A percentile compares a stretch with the other conserved stretches of the same genome.
Evolutionary conservation across 2,329 filamentous ascomycete species (phyloP).

Genomic region (Monosporascus cannonballus): DNA sequence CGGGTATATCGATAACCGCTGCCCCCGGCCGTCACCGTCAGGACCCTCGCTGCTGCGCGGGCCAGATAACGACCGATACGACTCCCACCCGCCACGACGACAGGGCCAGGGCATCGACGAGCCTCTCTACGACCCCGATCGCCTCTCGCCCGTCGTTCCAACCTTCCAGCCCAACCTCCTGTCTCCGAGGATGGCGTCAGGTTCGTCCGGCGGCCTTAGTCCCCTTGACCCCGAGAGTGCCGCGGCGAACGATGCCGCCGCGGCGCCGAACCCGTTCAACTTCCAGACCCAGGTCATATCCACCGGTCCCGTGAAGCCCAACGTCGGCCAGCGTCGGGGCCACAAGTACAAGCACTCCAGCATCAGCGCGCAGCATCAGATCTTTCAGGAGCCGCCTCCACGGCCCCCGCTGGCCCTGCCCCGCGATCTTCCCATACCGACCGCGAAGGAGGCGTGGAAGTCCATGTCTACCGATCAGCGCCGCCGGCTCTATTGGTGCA

Average conservation of each 20-base stretch:
- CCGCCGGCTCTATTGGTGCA: conserved; percentile 77
- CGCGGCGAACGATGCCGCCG: conserved; percentile 16
- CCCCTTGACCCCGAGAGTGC: conserved; percentile 21
- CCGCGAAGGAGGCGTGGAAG: conserved; percentile 76
- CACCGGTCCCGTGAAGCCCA: conserved; percentile 71
- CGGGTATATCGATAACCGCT: conserved; percentile 3
- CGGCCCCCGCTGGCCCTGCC: conserved; percentile 83
- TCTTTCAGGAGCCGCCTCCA: conserved; percentile 87
- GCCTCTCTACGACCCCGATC: conserved; percentile 24
- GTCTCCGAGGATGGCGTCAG: conserved; percentile 18
- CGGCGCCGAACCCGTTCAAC: conserved; percentile 73
- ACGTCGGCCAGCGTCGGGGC: conserved; percentile 83
- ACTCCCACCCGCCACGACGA: neutral
- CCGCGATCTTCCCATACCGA: conserved; percentile 87
- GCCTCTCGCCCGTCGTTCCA: conserved; percentile 24
- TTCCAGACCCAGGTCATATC: conserved; percentile 80
- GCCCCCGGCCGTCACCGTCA: conserved; percentile 7
- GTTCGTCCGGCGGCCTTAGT: conserved; percentile 11
- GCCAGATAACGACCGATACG: conserved; percentile 5
- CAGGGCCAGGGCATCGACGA: conserved; percentile 3
- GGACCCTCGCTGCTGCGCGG: conserved; percentile 11
- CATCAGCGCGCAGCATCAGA: conserved; percentile 81
- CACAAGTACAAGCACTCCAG: conserved; percentile 98
- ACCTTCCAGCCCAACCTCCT: conserved; percentile 18
- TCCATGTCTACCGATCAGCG: conserved; percentile 89